These are phyloP conservation scores for Tillandsia fasciculata DNA, from an alignment of 176 grass and related monocot species.

Conservation along the genomic window DNA sequence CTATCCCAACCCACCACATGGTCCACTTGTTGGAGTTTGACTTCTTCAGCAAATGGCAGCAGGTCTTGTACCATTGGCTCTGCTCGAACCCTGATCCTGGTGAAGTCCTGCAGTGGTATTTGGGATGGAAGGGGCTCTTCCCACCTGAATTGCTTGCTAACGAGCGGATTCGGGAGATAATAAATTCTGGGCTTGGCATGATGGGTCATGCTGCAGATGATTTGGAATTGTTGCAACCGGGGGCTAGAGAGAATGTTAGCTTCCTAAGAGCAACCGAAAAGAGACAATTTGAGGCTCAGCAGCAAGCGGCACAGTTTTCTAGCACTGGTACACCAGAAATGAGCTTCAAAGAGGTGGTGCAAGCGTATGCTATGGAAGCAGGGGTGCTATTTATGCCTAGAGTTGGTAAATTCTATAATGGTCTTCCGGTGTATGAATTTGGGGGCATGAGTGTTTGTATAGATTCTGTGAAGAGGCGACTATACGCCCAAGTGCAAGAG, in stretches of 20 bases:
- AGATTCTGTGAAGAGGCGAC: conserved; percentile 61
- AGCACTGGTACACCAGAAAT: conserved; percentile 38
- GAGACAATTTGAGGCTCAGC: conserved; percentile 60
- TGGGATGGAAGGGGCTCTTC: conserved; percentile 70
- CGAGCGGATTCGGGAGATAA: conserved; percentile 51
- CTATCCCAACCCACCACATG: conserved; percentile 72
- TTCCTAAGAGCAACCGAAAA: conserved; percentile 66
- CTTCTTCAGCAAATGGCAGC: conserved; percentile 92
- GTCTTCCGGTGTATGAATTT: conserved; percentile 78
- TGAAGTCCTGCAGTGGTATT: conserved; percentile 80
- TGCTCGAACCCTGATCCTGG: conserved; percentile 74
- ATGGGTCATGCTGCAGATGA: conserved; percentile 85
- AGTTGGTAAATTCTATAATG: conserved; percentile 72
- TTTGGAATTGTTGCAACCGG: conserved; percentile 56
- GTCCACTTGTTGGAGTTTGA: conserved; percentile 78
- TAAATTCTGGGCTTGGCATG: conserved; percentile 71
- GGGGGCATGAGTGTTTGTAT: conserved; percentile 62
- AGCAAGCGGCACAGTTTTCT: conserved; percentile 37
- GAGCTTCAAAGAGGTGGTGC: conserved; percentile 82
- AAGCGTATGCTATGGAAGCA: conserved; percentile 74
- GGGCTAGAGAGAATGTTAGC: conserved; percentile 53
- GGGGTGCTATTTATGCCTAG: conserved; percentile 78
- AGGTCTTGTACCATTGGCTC: conserved; percentile 73
- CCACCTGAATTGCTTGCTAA: conserved; percentile 72
- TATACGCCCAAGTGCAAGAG: conserved; percentile 67